Base-by-base conservation (phyloP, 2,329 filamentous ascomycete genomes). In the Xylariaceae sp. region DNA sequence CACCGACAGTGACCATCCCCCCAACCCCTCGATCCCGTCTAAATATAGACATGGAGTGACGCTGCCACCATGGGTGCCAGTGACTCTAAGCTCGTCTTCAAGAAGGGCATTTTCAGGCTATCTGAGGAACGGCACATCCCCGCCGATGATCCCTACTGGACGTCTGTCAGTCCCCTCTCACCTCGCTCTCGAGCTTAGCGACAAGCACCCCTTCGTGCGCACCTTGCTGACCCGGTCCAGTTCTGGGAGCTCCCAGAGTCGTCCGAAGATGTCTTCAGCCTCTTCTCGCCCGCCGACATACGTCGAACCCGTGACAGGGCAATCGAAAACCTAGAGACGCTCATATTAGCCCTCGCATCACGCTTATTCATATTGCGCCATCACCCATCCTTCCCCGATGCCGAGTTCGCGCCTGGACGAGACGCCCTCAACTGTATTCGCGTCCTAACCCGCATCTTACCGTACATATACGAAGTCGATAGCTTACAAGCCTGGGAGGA, bases 221-320 rank as follows among this genome's bases (percentile, higher is more conserved):
- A 62, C 39, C 66, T 48, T 63, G 45, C 66, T 65, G 52, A 69
- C 34, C 15, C 30, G 57, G 18, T 48, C 50, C 58, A 97, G 89
- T 97, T 97, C 78, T 97, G 93, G 92, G 90, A 96, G 75, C 86
- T 99, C 49, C 94, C 94, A 63, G 94, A 97, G 75, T 92, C 92
- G 11, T 86, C 90, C 55, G 94, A 97, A 73, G 94, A 99, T 79
- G 87, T 99, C 70, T 97, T 97, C 79, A 96, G 91, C 72, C 84
- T 97, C 62, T 97, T 97, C 76, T 92, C 92, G 44, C 86, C 92
- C 4, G 86, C 88, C 60, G 90, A 95, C 73, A 93, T 97, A 64
- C 89, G 92, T 63, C 87, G 92, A 67, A 92, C 91, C 51, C 86
- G 92, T 72, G 93, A 97, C 74, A 82, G 85, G 68, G 88, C 92